Evolutionary conservation across 106 monocot species (phyloP), one percentile per base, ranked within the genome.

Genomic region (Phalaenopsis equestris): DNA sequence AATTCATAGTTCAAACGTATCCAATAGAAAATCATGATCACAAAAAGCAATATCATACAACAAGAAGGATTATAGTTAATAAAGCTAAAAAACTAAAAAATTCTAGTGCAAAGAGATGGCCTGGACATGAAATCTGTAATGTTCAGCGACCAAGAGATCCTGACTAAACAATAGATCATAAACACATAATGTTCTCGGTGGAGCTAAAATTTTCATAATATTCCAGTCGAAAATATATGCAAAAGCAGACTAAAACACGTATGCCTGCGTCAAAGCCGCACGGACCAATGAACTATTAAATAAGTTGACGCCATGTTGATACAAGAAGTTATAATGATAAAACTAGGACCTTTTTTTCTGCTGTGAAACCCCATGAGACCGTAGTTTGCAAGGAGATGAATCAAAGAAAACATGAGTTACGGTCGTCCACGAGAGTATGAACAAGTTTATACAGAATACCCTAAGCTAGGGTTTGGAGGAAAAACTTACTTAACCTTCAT

Each of bases 401-500:
- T 38, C 1, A 68, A 37, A 73, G 42, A 73, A 42, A 73, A 3
- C 19, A 73, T 18, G 48, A 75, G 47, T 5, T 10, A 12, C n/a
- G 19, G 46, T 4, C 43, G 43, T 3, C 3, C 3, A 45, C 3
- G 3, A 6, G 43, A n/a, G 56, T 16, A 67, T 6, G 9, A 23
- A 65, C 45, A 67, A 64, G 23, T 37, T 56, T 42, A 68, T 6
- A 57, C 21, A n/a, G 61, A 81, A 46, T 8, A 39, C n/a, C 76
- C 38, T 23, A 55, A 52, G 16, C 78, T 82, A 82, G 82, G 81
- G 78, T 85, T 85, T 15, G 1, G 55, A 14, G 61, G 55, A 15
- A 18, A 17, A 24, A 56, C 83, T 74, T 81, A 96, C 96, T 96
- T 96, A 87, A 93, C 90, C 76, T 94, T 94, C 96, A 97, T 97